These are phyloP conservation scores for Geotrichum phurueaensis DNA, from an alignment of 1,139 yeast species.

Conservation along the genomic window DNA sequence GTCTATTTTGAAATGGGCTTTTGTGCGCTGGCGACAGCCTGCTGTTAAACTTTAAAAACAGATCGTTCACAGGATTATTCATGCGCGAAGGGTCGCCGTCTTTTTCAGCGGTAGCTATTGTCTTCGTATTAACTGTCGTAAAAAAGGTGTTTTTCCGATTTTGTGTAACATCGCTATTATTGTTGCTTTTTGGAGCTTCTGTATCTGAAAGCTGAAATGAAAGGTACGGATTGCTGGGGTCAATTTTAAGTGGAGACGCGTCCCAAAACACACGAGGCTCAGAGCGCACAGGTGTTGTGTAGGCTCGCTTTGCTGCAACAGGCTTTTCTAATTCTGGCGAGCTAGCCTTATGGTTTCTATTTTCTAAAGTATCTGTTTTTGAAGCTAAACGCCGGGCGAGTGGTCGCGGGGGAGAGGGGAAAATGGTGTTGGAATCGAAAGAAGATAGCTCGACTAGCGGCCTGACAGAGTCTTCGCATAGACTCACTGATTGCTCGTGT, in stretches of 20 bases:
- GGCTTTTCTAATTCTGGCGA: neutral
- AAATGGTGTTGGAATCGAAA: neutral
- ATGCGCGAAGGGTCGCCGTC: neutral
- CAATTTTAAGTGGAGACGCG: neutral
- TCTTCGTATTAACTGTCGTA: neutral
- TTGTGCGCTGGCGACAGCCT: neutral
- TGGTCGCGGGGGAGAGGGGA: neutral
- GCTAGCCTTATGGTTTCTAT: neutral
- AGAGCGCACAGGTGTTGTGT: neutral
- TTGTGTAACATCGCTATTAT: neutral
- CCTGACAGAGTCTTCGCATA: neutral
- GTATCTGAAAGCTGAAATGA: neutral
- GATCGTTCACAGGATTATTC: neutral
- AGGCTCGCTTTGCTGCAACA: neutral
- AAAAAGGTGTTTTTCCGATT: neutral
- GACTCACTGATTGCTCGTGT: neutral
- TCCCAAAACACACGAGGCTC: neutral
- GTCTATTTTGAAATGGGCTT: neutral
- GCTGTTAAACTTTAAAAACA: neutral
- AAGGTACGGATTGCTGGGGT: neutral
- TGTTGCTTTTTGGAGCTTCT: neutral
- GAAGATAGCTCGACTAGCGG: neutral
- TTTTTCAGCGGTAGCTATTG: neutral
- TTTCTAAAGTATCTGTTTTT: neutral
- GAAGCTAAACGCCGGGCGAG: neutral